Percentiles rank a stretch among this genome's conserved stretches.
phyloP scores from a whole-genome alignment of 208 protist species.

The Leptomonas pyrrhocoris region DNA sequence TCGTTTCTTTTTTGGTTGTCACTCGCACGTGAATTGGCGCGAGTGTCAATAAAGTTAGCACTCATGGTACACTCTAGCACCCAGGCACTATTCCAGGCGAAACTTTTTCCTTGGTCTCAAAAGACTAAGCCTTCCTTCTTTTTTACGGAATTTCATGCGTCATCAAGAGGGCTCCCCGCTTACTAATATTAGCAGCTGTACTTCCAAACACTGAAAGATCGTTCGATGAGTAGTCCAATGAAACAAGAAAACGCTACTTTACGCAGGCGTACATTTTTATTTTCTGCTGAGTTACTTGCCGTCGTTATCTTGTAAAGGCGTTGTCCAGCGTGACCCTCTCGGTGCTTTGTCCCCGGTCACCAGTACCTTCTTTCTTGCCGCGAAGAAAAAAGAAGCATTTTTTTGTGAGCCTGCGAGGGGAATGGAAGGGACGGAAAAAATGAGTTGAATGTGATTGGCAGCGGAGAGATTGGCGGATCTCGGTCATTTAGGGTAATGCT shows the following conservation, averaged over 20 bases:
- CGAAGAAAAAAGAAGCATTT: no score
- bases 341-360: no score
- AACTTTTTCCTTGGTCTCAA: neutral
- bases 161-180: conserved; percentile 1
- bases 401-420: no score
- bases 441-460: no score
- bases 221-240: neutral
- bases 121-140: neutral
- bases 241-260: neutral
- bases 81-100: neutral
- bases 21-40: neutral
- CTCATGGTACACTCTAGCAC: neutral
- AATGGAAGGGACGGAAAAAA: no score
- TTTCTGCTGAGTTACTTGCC: neutral
- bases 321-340: no score
- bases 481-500: no score
- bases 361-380: no score
- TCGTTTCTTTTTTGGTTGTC: conserved; percentile 15
- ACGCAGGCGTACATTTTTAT: no score
- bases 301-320: no score
- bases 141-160: conserved; percentile 4
- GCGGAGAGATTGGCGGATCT: no score
- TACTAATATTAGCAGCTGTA: conserved; percentile 10
- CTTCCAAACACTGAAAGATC: neutral
- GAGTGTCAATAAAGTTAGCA: neutral